Base-by-base conservation (phyloP, 192 early-diverging fungal species). In the Entomortierella beljakovae region DNA sequence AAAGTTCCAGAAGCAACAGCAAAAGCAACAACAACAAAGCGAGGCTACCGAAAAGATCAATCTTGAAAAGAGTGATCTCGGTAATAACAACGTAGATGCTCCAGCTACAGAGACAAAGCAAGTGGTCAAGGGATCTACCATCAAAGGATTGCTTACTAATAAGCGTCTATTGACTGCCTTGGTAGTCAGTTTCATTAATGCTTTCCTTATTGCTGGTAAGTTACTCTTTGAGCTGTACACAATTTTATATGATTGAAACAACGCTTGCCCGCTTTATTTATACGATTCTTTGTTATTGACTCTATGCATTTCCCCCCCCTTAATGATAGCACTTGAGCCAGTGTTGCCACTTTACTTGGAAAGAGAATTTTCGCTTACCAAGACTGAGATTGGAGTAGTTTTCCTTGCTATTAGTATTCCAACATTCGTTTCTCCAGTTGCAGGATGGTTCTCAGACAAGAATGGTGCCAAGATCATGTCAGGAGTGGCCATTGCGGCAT, bases 401-500 rank as follows among this genome's bases (percentile, higher is more conserved):
- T 72, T 84, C 28, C 42, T 84, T 5, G 80, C 82, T 3, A 70
- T 81, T 22, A 70, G 80, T 25, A 29, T 82, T 13, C 85, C 82
- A 3, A 61, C 66, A 0, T 64, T 84, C 35, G 49, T 81, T 9
- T 70, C 80, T 2, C 80, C 79, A 20, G 25, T 76, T n/a, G 82
- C 75, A 15, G 85, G 82, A 0, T 83, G 80, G 79, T 65, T 82
- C 54, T 82, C 80, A 13, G 84, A 86, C 65, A 65, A 64, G 32
- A 73, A 71, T 57, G 84, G 84, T 13, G 67, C 71, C 50, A 86
- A 83, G 59, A 69, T 79, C 55, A 49, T 81, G 51, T 66, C 70
- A 0, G 59, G 59, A 0, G 54, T 51, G 13, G 70, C 75, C 15
- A 59, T 82, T 33, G 49, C 33, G 2, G 8, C 61, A 26, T 74